A percentile compares a stretch with the other conserved stretches of the same genome.
Conservation (phyloP, 1,139 yeast genomes). For the Scheffersomyces insectosa region DNA sequence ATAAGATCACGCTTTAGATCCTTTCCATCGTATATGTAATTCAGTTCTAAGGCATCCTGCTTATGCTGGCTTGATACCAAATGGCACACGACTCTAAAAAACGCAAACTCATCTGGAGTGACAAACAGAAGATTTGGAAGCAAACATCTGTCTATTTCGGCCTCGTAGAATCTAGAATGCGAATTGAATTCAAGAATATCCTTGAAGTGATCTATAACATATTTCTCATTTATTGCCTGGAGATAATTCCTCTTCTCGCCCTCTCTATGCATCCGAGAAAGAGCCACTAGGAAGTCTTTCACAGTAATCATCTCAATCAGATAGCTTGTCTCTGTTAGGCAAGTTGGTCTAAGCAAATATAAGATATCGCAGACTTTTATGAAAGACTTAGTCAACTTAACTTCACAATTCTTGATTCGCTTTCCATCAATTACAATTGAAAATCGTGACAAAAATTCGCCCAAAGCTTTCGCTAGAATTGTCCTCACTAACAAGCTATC, state of each 20-base stretch:
- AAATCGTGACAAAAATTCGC: constrained; percentile 15
- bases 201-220: background rate
- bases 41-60: background rate
- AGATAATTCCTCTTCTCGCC: background rate
- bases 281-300: constrained; percentile 1
- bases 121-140: constrained; percentile 1
- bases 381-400: constrained; percentile 13
- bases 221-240: background rate
- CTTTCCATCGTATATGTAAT: background rate
- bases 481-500: constrained; percentile 22
- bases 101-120: constrained; percentile 9
- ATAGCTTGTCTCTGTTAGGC: background rate
- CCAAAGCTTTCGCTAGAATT: constrained; percentile 21
- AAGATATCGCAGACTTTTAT: constrained; percentile 10
- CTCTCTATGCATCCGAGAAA: background rate
- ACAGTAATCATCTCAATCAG: constrained; percentile 1
- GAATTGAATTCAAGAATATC: background rate
- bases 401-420: constrained; percentile 2
- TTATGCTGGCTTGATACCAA: background rate
- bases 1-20: constrained; percentile 1
- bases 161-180: background rate
- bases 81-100: constrained; percentile 11
- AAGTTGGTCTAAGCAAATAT: constrained; percentile 2
- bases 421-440: constrained; percentile 5
- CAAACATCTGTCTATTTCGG: background rate